Conservation (phyloP, 345 rosid genomes). For the Bretschneidera sinensis region DNA sequence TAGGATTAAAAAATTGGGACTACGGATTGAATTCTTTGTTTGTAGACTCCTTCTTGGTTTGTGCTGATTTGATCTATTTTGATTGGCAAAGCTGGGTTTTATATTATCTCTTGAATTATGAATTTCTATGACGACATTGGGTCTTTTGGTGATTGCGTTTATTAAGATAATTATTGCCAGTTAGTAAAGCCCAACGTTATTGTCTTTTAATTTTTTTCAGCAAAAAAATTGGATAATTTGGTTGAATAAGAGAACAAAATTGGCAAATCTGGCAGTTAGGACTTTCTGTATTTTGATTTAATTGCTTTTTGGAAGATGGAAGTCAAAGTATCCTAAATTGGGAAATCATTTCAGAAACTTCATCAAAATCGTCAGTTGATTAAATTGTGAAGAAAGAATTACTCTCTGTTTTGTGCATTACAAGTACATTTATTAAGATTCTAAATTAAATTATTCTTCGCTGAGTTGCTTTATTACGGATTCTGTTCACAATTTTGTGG, state of each 20-base stretch:
- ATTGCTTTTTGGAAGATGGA: neutral
- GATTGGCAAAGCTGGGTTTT: constrained; percentile 17
- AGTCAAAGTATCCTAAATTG: neutral
- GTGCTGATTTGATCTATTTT: constrained; percentile 2
- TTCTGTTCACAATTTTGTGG: no score
- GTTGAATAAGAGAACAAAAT: neutral
- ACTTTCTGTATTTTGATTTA: neutral
- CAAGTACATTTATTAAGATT: neutral
- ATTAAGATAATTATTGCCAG: neutral
- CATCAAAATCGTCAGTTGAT: no score
- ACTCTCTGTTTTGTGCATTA: neutral
- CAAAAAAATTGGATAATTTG: neutral
- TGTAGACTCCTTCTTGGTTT: neutral
- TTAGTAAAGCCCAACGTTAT: neutral
- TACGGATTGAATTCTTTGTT: neutral
- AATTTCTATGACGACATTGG: neutral
- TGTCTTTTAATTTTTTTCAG: neutral
- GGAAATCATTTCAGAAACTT: neutral
- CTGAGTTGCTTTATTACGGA: no score
- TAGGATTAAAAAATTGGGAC: neutral
- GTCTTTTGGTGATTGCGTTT: neutral
- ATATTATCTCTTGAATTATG: neutral
- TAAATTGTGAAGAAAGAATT: no score
- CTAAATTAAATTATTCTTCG: no score
- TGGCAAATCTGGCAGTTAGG: neutral